Conservation (phyloP, 2,329 filamentous ascomycete genomes). For the Lachnellula cervina region DNA sequence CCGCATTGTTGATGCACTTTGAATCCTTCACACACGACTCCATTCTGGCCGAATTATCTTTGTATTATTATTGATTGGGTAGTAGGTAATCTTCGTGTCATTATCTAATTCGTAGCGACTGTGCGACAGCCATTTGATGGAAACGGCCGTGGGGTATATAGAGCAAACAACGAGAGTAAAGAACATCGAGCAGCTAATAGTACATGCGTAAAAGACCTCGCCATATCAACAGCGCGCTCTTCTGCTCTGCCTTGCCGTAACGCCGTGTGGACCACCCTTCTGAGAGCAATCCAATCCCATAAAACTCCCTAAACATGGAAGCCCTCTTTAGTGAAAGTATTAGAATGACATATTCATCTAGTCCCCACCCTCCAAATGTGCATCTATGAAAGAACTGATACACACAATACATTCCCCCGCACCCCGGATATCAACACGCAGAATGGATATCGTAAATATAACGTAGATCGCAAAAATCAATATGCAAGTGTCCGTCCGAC, state of each 20-base stretch:
- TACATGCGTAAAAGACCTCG: constrained; percentile 9
- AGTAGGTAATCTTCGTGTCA: constrained; percentile 3
- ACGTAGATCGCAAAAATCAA: constrained; percentile 1
- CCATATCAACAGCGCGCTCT: constrained; percentile 1
- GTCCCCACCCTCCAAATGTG: constrained; percentile 2
- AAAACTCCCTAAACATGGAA: not conserved
- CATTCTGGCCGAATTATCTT: not conserved
- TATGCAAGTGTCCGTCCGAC: not conserved
- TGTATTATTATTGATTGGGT: not conserved
- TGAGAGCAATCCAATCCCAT: constrained; percentile 7
- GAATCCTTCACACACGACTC: not conserved
- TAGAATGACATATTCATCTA: constrained; percentile 14
- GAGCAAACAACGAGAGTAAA: constrained; percentile 15
- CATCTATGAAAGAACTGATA: not conserved
- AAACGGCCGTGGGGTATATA: constrained; percentile 19
- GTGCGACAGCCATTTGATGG: constrained; percentile 13
- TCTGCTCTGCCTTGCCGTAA: not conserved
- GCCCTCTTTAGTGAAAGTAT: constrained; percentile 15
- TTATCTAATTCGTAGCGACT: constrained; percentile 18
- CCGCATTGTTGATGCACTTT: not conserved
- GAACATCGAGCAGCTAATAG: constrained; percentile 12
- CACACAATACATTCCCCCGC: not conserved
- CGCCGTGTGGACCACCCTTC: constrained; percentile 7
- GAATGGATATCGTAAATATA: constrained; percentile 14
- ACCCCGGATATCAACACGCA: constrained; percentile 18